These are phyloP conservation scores for Saxophila tyrrhenica DNA, from an alignment of 495 filamentous ascomycete genomes.

Conservation along the genomic window DNA sequence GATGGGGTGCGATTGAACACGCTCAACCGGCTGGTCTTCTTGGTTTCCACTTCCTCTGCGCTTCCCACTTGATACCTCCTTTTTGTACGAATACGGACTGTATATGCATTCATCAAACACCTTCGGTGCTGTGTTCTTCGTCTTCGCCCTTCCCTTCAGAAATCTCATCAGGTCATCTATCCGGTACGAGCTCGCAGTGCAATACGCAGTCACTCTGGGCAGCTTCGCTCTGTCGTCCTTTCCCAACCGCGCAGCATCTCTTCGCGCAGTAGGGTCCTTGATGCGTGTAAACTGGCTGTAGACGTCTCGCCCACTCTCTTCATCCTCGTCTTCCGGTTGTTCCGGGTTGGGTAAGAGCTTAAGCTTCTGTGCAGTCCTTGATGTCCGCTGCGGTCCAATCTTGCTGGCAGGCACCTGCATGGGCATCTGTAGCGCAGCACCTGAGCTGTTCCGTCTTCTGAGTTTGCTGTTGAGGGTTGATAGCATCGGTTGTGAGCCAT, in stretches of 20 bases:
- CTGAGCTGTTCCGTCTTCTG: constrained; percentile 71
- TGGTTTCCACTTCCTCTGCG: constrained; percentile 33
- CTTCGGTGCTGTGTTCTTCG: constrained; percentile 71
- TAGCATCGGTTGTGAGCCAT: constrained; percentile 54
- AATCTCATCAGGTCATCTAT: constrained; percentile 80
- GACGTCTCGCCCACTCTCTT: constrained; percentile 87
- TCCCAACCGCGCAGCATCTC: constrained; percentile 85
- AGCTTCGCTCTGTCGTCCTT: constrained; percentile 83
- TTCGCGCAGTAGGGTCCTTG: constrained; percentile 85
- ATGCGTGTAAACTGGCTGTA: constrained; percentile 93
- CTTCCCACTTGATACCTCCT: constrained; percentile 11
- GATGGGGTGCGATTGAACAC: constrained; percentile 18
- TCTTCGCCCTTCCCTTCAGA: constrained; percentile 67
- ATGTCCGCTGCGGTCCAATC: constrained; percentile 89
- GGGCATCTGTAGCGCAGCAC: constrained; percentile 43
- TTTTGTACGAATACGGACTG: constrained; percentile 71
- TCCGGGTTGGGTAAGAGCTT: constrained; percentile 89
- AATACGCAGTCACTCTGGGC: constrained; percentile 90
- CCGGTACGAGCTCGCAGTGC: constrained; percentile 80
- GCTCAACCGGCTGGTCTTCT: constrained; percentile 3
- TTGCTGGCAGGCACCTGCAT: constrained; percentile 46
- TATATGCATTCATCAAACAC: constrained; percentile 95
- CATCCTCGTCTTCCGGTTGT: constrained; percentile 64
- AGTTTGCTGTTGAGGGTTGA: constrained; percentile 80
- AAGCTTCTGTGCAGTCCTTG: constrained; percentile 89